Conservation (phyloP, 169 alveolate species). For the Eimeria sp. region DNA sequence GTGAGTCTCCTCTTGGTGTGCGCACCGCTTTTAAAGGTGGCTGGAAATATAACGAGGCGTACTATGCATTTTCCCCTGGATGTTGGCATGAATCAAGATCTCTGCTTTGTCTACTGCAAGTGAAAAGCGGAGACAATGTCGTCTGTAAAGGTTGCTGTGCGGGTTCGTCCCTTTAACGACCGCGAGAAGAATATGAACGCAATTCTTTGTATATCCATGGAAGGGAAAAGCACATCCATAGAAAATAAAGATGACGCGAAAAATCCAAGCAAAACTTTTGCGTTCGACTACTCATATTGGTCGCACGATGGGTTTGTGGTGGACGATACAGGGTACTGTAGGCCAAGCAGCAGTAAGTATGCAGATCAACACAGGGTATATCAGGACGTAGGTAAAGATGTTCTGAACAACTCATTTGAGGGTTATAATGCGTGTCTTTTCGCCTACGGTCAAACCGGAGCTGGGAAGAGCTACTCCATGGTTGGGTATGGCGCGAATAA, state of each 20-base stretch:
- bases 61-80: background rate
- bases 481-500: conserved; percentile 97
- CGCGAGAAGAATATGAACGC: conserved; percentile 91
- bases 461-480: conserved; percentile 97
- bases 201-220: conserved; percentile 91
- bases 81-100: background rate
- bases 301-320: conserved; percentile 95
- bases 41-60: background rate
- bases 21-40: background rate
- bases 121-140: conserved; percentile 56
- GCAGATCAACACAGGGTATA: conserved; percentile 93
- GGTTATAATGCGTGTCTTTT: conserved; percentile 97
- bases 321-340: conserved; percentile 87
- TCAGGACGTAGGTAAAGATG: conserved; percentile 91
- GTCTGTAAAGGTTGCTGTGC: conserved; percentile 95
- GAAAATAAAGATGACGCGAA: conserved; percentile 87
- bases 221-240: conserved; percentile 89
- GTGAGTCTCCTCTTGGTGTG: background rate
- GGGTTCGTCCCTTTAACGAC: conserved; percentile 94
- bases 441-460: conserved; percentile 94
- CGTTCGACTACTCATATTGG: conserved; percentile 96
- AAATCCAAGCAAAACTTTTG: conserved; percentile 88
- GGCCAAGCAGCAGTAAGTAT: conserved; percentile 85
- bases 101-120: background rate
- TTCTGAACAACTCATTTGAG: conserved; percentile 96